phyloP scores from a whole-genome alignment of 208 protist species.

The Leptomonas pyrrhocoris region DNA sequence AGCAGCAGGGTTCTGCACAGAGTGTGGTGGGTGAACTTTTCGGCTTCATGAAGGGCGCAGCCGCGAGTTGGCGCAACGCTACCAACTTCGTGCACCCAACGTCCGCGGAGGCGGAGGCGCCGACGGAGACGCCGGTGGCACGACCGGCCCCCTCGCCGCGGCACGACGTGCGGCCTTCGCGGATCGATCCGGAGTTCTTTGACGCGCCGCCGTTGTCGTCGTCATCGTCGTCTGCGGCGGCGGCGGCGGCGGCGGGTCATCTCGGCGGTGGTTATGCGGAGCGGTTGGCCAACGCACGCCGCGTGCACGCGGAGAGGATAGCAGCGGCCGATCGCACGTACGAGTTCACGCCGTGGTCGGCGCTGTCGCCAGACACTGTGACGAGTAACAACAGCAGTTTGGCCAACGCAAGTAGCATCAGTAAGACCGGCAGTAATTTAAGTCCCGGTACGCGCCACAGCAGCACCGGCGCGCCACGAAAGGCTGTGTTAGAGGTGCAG shows the following conservation, averaged over 20 bases:
- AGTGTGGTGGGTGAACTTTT: constrained; percentile 11
- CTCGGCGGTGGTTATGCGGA: constrained; percentile 24
- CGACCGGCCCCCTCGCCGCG: neutral
- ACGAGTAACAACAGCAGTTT: constrained; percentile 19
- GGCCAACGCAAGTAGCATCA: constrained; percentile 7
- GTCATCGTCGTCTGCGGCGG: too few relatives aligned
- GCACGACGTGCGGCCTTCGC: constrained; percentile 27
- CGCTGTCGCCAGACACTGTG: neutral
- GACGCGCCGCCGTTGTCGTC: neutral
- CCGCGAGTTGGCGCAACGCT: neutral
- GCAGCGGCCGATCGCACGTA: neutral
- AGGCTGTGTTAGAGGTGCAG: constrained; percentile 1
- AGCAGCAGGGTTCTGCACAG: neutral
- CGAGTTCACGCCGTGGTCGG: constrained; percentile 20
- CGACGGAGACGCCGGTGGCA: constrained; percentile 2
- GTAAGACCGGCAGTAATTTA: neutral
- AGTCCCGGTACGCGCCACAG: too few relatives aligned
- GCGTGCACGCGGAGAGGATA: neutral
- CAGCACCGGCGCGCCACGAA: neutral
- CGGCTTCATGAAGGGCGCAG: constrained; percentile 3
- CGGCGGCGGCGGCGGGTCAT: too few relatives aligned
- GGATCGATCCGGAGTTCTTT: neutral
- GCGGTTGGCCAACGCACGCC: constrained; percentile 18
- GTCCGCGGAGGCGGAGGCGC: constrained; percentile 2
- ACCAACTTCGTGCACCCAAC: neutral